Percentiles rank a stretch among this genome's conserved stretches.
phyloP scores from a whole-genome alignment of 164 flowering plant genomes.

The Euptelea pleiosperma region DNA sequence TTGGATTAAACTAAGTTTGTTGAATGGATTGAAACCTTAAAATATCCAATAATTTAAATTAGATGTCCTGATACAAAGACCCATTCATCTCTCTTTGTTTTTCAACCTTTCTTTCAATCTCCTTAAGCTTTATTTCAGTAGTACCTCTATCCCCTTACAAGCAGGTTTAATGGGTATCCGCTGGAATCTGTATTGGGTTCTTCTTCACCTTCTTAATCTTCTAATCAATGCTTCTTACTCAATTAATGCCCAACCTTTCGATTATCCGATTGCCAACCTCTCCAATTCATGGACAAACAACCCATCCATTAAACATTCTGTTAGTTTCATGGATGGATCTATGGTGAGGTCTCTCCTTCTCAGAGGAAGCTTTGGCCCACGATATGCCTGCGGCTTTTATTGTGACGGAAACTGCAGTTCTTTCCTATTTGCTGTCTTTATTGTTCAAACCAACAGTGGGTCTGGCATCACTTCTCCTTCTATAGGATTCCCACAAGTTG shows the following conservation, averaged over 20 bases:
- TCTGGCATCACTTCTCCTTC: conserved; percentile 7
- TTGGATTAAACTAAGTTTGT: too few relatives aligned
- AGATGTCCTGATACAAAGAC: too few relatives aligned
- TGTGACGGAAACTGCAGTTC: conserved; percentile 17
- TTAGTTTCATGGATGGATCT: conserved; percentile 12
- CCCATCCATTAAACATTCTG: neutral
- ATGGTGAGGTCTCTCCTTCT: conserved; percentile 14
- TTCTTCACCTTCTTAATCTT: neutral
- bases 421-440: conserved; percentile 17
- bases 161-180: neutral
- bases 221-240: conserved; percentile 1
- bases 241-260: conserved; percentile 5
- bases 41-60: too few relatives aligned
- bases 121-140: neutral
- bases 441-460: conserved; percentile 5
- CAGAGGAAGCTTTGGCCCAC: conserved; percentile 3
- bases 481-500: too few relatives aligned
- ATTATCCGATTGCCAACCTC: conserved; percentile 15
- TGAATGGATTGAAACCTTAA: too few relatives aligned
- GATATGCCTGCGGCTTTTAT: conserved; percentile 24
- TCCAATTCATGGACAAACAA: conserved; percentile 20
- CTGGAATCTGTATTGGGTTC: neutral
- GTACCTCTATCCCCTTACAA: neutral
- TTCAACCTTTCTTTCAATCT: neutral
- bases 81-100: neutral